Percentiles rank a stretch among this genome's conserved stretches.
These are phyloP conservation scores for Picochlorum sp. DNA, from an alignment of 139 green algal genomes.

Conservation along the genomic window DNA sequence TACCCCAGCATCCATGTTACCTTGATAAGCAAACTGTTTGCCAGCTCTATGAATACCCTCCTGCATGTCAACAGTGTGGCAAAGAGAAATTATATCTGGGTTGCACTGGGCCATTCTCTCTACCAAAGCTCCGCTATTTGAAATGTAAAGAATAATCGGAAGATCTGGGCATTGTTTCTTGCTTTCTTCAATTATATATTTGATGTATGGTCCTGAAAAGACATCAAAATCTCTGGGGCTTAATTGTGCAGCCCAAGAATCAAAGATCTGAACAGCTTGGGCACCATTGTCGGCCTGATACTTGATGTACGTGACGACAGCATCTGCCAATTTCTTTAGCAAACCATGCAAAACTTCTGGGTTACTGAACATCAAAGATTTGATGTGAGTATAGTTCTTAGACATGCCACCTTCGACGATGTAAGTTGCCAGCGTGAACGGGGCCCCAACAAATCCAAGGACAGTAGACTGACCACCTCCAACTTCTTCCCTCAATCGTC, in stretches of 20 bases:
- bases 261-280: constrained; percentile 91
- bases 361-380: constrained; percentile 67
- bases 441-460: constrained; percentile 86
- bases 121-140: constrained; percentile 70
- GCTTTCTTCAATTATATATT: constrained; percentile 50
- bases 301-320: constrained; percentile 78
- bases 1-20: constrained; percentile 87
- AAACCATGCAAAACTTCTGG: constrained; percentile 56
- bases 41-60: constrained; percentile 74
- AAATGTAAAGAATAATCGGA: constrained; percentile 92
- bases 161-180: constrained; percentile 58
- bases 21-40: constrained; percentile 72
- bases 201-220: constrained; percentile 77
- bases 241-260: constrained; percentile 84
- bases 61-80: constrained; percentile 69
- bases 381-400: constrained; percentile 84
- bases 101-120: constrained; percentile 84
- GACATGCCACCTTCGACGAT: constrained; percentile 79
- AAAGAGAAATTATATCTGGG: constrained; percentile 77
- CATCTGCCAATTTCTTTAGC: constrained; percentile 73
- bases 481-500: constrained; percentile 53
- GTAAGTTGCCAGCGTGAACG: constrained; percentile 91
- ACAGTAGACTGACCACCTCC: constrained; percentile 55
- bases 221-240: constrained; percentile 83
- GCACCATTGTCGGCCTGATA: constrained; percentile 77